Conservation (phyloP, 208 protist genomes). For the Endotrypanum monterogeii region DNA sequence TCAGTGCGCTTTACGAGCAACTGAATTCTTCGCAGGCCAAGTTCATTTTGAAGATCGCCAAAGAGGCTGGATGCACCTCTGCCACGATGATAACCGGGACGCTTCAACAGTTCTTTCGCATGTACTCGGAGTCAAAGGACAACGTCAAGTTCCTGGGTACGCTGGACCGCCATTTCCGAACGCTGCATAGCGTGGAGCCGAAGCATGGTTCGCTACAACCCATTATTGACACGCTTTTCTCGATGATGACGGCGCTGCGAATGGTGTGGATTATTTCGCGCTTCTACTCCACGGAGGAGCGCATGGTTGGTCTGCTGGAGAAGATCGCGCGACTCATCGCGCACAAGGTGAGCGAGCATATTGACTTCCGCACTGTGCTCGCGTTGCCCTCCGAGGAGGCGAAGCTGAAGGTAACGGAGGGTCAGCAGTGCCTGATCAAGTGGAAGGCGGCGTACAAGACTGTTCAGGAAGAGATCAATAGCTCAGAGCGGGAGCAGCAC, state of each 20-base stretch:
- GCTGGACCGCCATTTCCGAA: constrained; percentile 99
- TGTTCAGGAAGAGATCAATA: constrained; percentile 97
- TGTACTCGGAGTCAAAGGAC: constrained; percentile 98
- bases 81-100: constrained; percentile 91
- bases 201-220: constrained; percentile 85
- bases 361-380: constrained; percentile 93
- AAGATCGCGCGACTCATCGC: constrained; percentile 97
- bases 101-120: constrained; percentile 94
- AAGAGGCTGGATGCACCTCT: constrained; percentile 88
- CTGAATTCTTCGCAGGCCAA: constrained; percentile 95
- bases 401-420: constrained; percentile 85
- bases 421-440: constrained; percentile 93
- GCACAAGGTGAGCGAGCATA: constrained; percentile 93
- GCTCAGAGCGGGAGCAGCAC: constrained; percentile 92
- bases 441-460: constrained; percentile 95
- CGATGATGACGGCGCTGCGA: constrained; percentile 98
- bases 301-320: constrained; percentile 97
- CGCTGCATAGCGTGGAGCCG: constrained; percentile 88
- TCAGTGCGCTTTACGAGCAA: constrained; percentile 97
- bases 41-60: constrained; percentile 92
- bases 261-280: constrained; percentile 99
- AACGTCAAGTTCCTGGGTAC: constrained; percentile 99
- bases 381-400: constrained; percentile 75
- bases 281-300: constrained; percentile 99
- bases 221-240: constrained; percentile 97